Percentiles rank a stretch among this genome's conserved stretches.
Conservation (phyloP, 768 basidiomycete genomes). For the Kwoniella sp. region DNA sequence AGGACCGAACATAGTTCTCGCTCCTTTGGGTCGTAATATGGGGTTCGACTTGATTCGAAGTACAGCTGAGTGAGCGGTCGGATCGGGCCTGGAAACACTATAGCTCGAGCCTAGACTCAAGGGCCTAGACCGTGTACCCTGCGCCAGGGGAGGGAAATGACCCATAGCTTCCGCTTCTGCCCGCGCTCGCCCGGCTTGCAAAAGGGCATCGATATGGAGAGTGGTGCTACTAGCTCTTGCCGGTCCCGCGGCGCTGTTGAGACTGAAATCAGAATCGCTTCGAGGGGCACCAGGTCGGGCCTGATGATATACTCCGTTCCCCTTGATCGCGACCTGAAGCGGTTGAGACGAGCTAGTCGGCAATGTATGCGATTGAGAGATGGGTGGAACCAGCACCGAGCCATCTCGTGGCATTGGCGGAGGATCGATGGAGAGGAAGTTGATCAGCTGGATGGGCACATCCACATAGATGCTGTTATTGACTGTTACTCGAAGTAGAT, state of each 20-base stretch:
- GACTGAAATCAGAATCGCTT: constrained; percentile 17
- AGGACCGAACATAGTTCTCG: constrained; percentile 31
- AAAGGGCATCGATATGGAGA: constrained; percentile 42
- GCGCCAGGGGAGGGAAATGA: constrained; percentile 4
- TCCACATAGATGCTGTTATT: constrained; percentile 69
- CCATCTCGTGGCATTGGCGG: constrained; percentile 60
- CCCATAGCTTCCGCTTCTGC: constrained; percentile 33
- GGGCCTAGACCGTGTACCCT: constrained; percentile 18
- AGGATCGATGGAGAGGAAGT: constrained; percentile 83
- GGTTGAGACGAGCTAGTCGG: constrained; percentile 6
- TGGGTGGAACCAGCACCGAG: constrained; percentile 6
- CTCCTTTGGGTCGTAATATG: constrained; percentile 28
- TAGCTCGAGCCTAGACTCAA: constrained; percentile 40
- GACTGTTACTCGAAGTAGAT: constrained; percentile 68
- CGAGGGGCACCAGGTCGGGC: constrained; percentile 2
- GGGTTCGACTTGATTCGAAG: constrained; percentile 22
- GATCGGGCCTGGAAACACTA: constrained; percentile 17
- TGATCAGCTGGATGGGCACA: constrained; percentile 75
- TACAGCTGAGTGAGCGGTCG: constrained; percentile 2
- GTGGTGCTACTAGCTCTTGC: constrained; percentile 46
- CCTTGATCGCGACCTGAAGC: constrained; percentile 16
- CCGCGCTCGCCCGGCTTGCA: constrained; percentile 34
- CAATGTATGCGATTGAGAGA: background rate
- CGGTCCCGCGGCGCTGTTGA: constrained; percentile 13
- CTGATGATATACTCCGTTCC: constrained; percentile 15